A percentile compares a stretch with the other conserved stretches of the same genome.
phyloP scores from a whole-genome alignment of 2,329 filamentous ascomycete genomes.

The Aureobasidium sp. region DNA sequence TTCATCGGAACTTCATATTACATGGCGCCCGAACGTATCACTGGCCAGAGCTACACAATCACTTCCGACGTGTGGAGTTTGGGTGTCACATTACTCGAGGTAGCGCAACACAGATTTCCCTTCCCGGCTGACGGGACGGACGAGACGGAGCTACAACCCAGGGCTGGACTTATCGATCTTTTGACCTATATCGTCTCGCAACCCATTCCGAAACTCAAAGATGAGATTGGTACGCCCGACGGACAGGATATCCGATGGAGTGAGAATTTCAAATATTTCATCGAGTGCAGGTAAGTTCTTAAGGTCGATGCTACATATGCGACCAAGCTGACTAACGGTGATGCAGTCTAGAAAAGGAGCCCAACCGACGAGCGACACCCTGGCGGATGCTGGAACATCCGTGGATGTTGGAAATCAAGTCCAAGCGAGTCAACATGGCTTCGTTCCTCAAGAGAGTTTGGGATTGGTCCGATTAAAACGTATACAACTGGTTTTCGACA shows the following conservation, averaged over 20 bases:
- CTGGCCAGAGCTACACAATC: constrained; percentile 95
- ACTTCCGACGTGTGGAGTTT: constrained; percentile 98
- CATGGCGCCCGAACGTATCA: constrained; percentile 95
- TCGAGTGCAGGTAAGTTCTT: constrained; percentile 82
- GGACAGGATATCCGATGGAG: constrained; percentile 88
- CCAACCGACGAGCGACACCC: constrained; percentile 75
- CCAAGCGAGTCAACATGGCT: constrained; percentile 95
- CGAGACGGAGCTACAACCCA: constrained; percentile 88
- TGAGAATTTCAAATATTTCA: constrained; percentile 97
- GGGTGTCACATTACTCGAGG: constrained; percentile 92
- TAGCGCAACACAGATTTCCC: constrained; percentile 96
- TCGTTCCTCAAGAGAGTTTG: constrained; percentile 91
- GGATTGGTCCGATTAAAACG: constrained; percentile 72
- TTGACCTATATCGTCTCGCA: constrained; percentile 96
- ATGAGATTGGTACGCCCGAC: constrained; percentile 55
- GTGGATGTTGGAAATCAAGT: constrained; percentile 95
- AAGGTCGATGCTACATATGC: background rate
- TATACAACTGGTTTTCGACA: background rate
- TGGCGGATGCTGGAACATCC: constrained; percentile 99
- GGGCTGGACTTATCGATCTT: constrained; percentile 86
- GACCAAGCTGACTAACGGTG: constrained; percentile 20
- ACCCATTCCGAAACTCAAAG: constrained; percentile 88
- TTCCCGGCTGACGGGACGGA: constrained; percentile 96
- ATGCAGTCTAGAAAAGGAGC: constrained; percentile 83
- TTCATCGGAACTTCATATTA: constrained; percentile 99